Evolutionary conservation across 352 stramenopile species (phyloP), one percentile per base, ranked within the genome.

Genomic region (Phytophthora litchii): DNA sequence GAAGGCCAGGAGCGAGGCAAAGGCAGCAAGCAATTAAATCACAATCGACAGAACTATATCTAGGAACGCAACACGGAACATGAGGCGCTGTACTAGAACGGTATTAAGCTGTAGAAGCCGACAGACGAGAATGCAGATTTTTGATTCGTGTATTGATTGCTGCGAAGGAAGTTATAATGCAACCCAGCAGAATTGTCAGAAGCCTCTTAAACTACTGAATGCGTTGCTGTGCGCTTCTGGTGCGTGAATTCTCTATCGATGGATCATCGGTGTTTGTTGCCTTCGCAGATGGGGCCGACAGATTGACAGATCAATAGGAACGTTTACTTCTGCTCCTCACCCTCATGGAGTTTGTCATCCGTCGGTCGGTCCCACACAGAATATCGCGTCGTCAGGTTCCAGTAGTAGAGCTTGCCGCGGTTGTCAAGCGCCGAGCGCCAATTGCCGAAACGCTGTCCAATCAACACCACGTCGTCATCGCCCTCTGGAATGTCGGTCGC

Each of bases 341-440:
- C 78, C 8, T 88, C 72, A 65, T 77, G 35, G 11, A 92, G 71
- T 54, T 85, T 68, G 43, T 89, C 72, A 19, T 69, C 80, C 0
- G 74, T 83, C 11, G 83, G 78, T 44, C 74, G 80, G 48, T 92
- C 77, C 86, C 86, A 95, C 2, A 91, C 77, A 0, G 85, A 94
- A 60, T 82, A 89, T 43, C 88, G 78, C 54, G 86, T 94, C 17
- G 80, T 86, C 40, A 90, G 45, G 72, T 96, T 95, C 88, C 88
- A 96, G 58, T 92, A 96, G 58, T 94, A 96, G 25, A 91, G 74
- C 66, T 91, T 91, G 25, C 88, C 88, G 21, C 85, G 83, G 65
- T 92, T 91, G 65, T 94, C 86, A 8, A 96, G 70, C 9, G 88
- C 86, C 21, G 82, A 79, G 36, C 84, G 78, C 88, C 88, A 96